These are phyloP conservation scores for Ophiosphaerella korrae DNA, from an alignment of 2,329 filamentous ascomycete species.

Conservation along the genomic window DNA sequence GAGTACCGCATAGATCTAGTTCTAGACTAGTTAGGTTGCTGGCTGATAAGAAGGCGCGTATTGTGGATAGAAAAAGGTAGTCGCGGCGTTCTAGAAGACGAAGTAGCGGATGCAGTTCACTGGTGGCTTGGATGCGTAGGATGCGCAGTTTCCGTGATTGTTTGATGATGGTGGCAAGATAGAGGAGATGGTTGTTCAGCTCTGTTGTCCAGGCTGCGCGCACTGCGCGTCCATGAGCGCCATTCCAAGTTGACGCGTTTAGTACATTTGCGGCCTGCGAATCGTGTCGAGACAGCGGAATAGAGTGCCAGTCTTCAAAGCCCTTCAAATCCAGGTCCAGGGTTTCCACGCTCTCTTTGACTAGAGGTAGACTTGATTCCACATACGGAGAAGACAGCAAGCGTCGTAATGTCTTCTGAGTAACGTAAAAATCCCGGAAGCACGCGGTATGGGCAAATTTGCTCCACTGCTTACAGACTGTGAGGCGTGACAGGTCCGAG, in stretches of 20 bases:
- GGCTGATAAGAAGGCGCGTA: constrained; percentile 19
- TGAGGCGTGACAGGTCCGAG: constrained; percentile 24
- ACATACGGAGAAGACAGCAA: constrained; percentile 24
- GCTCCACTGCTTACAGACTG: constrained; percentile 28
- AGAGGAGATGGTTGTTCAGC: constrained; percentile 22
- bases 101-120: constrained; percentile 21
- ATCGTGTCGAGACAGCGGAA: constrained; percentile 14
- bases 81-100: constrained; percentile 17
- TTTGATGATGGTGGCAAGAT: constrained; percentile 20
- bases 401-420: constrained; percentile 21
- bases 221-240: constrained; percentile 16
- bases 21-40: constrained; percentile 21
- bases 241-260: constrained; percentile 15
- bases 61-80: constrained; percentile 22
- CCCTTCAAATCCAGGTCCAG: constrained; percentile 25
- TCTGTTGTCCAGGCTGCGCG: constrained; percentile 23
- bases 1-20: constrained; percentile 12
- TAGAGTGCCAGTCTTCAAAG: constrained; percentile 24
- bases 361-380: constrained; percentile 18
- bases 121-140: constrained; percentile 21
- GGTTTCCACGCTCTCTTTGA: constrained; percentile 26
- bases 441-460: constrained; percentile 22
- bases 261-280: constrained; percentile 11
- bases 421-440: constrained; percentile 22
- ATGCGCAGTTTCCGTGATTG: constrained; percentile 24